Conservation (phyloP, 176 grass and related monocot genomes). For the Oryza brachyantha region DNA sequence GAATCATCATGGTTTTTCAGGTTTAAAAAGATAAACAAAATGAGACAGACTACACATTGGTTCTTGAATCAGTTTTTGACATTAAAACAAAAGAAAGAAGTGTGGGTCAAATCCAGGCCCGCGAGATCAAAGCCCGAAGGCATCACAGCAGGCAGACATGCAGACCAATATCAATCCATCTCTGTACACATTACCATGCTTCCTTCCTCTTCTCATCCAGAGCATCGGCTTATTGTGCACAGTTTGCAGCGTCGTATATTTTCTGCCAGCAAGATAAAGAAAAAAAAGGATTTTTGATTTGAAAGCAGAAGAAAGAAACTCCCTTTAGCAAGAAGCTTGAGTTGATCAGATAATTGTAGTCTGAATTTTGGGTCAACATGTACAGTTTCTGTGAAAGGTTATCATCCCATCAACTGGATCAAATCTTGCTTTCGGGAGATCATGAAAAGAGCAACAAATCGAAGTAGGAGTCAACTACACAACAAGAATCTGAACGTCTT, state of each 20-base stretch:
- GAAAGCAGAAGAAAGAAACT: not conserved
- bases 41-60: not conserved
- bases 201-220: slow-evolving; percentile 51
- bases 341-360: slow-evolving; percentile 86
- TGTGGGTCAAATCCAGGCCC: slow-evolving; percentile 67
- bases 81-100: not conserved
- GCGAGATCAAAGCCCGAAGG: slow-evolving; percentile 58
- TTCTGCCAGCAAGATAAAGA: not conserved
- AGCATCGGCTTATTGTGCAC: slow-evolving; percentile 77
- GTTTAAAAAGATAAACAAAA: not conserved
- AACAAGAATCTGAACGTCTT: not conserved
- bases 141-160: slow-evolving; percentile 74
- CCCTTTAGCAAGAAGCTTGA: not conserved
- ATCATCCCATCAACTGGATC: slow-evolving; percentile 48
- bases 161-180: slow-evolving; percentile 33
- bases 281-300: accelerated
- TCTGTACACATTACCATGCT: slow-evolving; percentile 72
- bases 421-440: not conserved
- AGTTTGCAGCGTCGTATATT: not conserved
- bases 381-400: slow-evolving; percentile 32
- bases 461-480: not conserved
- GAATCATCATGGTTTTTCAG: not conserved
- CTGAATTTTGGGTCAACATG: slow-evolving; percentile 44
- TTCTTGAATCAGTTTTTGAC: not conserved
- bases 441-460: accelerated